Percentiles rank a stretch among this genome's conserved stretches.
These are phyloP conservation scores for Fusarium chaquense DNA, from an alignment of 2,329 filamentous ascomycete genomes.

Conservation along the genomic window DNA sequence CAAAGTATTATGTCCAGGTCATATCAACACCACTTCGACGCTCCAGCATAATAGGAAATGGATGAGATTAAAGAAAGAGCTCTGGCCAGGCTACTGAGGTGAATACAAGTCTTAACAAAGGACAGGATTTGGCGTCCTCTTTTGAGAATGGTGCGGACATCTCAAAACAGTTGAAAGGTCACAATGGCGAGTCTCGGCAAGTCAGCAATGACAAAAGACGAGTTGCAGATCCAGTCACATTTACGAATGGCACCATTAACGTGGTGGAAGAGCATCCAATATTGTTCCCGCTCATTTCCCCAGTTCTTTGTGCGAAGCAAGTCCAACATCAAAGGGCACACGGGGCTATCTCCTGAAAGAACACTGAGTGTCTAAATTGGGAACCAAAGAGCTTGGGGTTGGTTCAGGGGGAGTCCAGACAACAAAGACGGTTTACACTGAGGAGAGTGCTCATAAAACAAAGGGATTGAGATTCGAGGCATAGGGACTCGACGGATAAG, in stretches of 20 bases:
- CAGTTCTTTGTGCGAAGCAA: slow-evolving; percentile 22
- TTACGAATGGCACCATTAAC: not conserved
- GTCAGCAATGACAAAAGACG: not conserved
- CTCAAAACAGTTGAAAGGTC: not conserved
- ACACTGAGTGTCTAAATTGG: slow-evolving; percentile 14
- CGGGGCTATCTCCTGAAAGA: not conserved
- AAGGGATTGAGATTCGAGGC: slow-evolving; percentile 13
- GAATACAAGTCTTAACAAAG: slow-evolving; percentile 22
- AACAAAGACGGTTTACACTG: slow-evolving; percentile 28
- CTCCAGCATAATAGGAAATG: not conserved
- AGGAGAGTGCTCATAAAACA: slow-evolving; percentile 11
- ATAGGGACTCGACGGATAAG: slow-evolving; percentile 9
- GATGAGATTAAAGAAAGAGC: not conserved
- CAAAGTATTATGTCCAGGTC: not conserved
- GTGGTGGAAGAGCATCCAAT: not conserved
- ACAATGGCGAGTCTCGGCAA: slow-evolving; percentile 9
- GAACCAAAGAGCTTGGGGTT: slow-evolving; percentile 2
- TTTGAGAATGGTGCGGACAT: not conserved
- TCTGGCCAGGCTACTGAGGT: not conserved
- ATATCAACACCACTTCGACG: not conserved
- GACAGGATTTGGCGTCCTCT: not conserved
- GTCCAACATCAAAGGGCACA: not conserved
- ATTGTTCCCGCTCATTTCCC: not conserved
- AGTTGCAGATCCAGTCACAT: not conserved
- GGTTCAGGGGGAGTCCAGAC: not conserved